Conservation (phyloP, 1,284 basidiomycete species). For the Rhodotorula sp. region DNA sequence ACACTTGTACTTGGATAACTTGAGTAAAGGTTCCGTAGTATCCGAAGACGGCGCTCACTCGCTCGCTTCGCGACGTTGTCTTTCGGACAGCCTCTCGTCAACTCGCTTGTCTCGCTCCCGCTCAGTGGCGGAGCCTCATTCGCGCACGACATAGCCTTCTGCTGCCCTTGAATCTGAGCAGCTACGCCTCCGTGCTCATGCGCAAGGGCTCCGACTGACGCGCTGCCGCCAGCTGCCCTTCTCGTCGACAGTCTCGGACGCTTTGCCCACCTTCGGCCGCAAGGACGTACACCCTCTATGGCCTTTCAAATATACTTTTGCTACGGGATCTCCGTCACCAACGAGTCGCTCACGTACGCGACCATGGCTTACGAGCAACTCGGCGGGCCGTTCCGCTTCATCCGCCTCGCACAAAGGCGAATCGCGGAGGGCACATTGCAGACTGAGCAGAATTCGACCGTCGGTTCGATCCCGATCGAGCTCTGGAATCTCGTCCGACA, state of each 20-base stretch:
- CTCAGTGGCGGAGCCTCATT: too few species aligned
- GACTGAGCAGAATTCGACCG: neutral
- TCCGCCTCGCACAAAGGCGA: neutral
- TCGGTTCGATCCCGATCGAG: neutral
- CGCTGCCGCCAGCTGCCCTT: too few species aligned
- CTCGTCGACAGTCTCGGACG: neutral
- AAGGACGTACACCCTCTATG: neutral
- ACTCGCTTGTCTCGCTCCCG: too few species aligned
- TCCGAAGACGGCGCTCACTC: too few species aligned
- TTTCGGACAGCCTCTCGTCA: too few species aligned
- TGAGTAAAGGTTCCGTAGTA: too few species aligned
- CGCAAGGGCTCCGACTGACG: too few species aligned
- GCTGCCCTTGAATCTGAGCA: too few species aligned
- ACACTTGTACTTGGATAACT: too few species aligned
- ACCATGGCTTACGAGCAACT: neutral
- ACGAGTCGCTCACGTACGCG: neutral
- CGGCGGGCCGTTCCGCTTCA: neutral
- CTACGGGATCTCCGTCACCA: constrained; percentile 2
- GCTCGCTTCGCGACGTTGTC: too few species aligned
- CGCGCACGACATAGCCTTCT: too few species aligned
- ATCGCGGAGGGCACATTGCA: neutral
- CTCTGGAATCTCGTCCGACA: constrained; percentile 2
- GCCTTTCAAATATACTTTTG: neutral
- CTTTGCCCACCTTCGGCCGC: neutral
- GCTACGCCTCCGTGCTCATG: too few species aligned